Evolutionary conservation across 2,329 filamentous ascomycete species (phyloP).

Genomic region (Penicillium sp.): DNA sequence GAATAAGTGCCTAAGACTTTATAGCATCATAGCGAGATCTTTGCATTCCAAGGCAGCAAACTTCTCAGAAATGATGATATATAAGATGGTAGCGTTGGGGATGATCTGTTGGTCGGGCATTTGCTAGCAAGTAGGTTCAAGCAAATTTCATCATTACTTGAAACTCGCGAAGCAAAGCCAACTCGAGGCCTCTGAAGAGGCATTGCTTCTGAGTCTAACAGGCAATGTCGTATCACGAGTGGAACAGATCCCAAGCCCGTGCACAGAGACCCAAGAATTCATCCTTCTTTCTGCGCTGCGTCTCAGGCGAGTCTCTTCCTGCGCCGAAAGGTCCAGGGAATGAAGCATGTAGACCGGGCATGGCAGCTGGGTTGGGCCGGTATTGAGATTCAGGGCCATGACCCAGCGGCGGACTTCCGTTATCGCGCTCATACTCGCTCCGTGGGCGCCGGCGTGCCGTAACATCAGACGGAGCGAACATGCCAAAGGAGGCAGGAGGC

Average conservation of each 20-base stretch:
- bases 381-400: constrained; percentile 53
- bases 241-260: constrained; percentile 91
- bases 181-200: neutral
- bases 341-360: constrained; percentile 25
- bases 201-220: neutral
- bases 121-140: neutral
- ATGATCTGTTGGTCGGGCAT: neutral
- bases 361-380: constrained; percentile 31
- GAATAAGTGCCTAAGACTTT: neutral
- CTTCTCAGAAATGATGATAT: neutral
- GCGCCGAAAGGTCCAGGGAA: constrained; percentile 66
- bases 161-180: neutral
- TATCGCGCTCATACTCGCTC: constrained; percentile 83
- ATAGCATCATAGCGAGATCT: neutral
- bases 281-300: constrained; percentile 75
- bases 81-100: neutral
- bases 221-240: constrained; percentile 54
- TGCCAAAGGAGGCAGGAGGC: constrained; percentile 43
- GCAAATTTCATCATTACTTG: constrained; percentile 8
- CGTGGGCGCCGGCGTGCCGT: constrained; percentile 61
- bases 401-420: constrained; percentile 73
- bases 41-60: neutral
- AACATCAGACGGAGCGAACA: constrained; percentile 22
- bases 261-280: constrained; percentile 82
- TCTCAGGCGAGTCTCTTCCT: constrained; percentile 73